Evolutionary conservation across 352 stramenopile species (phyloP).

Genomic region (Globisporangium emineosum): DNA sequence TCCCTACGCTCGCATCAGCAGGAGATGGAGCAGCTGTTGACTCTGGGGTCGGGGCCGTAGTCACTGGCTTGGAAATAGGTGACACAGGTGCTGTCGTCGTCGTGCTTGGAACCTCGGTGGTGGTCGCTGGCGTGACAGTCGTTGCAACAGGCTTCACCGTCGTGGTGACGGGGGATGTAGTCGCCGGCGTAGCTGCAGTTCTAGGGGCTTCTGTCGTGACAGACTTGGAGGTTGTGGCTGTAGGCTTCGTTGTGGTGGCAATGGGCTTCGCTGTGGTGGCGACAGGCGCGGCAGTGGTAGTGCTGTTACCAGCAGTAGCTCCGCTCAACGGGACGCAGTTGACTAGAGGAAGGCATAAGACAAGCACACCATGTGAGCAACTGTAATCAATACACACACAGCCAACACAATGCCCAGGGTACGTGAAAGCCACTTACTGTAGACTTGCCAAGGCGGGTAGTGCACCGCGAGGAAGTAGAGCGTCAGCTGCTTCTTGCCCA

Average conservation of each 20-base stretch:
- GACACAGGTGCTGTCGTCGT: constrained; percentile 7
- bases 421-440: constrained; percentile 2
- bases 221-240: too few relatives aligned
- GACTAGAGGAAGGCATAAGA: constrained; percentile 9
- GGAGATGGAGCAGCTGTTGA: background rate
- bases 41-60: background rate
- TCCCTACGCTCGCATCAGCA: background rate
- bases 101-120: constrained; percentile 5
- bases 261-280: background rate
- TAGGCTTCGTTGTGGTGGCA: background rate
- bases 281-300: background rate
- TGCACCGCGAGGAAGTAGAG: constrained; percentile 23
- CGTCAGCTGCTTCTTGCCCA: constrained; percentile 13
- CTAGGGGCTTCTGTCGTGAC: too few relatives aligned
- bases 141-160: background rate
- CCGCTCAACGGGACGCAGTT: constrained; percentile 23
- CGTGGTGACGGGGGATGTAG: too few relatives aligned
- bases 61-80: too few relatives aligned
- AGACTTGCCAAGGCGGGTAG: constrained; percentile 18
- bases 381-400: background rate
- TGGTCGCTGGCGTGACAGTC: constrained; percentile 15
- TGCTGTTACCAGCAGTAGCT: background rate
- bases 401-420: background rate
- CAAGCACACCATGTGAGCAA: background rate
- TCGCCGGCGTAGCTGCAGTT: too few relatives aligned